Percentiles rank a stretch among this genome's conserved stretches.
Conservation (phyloP, 2,329 filamentous ascomycete genomes). For the Gremmenia infestans region DNA sequence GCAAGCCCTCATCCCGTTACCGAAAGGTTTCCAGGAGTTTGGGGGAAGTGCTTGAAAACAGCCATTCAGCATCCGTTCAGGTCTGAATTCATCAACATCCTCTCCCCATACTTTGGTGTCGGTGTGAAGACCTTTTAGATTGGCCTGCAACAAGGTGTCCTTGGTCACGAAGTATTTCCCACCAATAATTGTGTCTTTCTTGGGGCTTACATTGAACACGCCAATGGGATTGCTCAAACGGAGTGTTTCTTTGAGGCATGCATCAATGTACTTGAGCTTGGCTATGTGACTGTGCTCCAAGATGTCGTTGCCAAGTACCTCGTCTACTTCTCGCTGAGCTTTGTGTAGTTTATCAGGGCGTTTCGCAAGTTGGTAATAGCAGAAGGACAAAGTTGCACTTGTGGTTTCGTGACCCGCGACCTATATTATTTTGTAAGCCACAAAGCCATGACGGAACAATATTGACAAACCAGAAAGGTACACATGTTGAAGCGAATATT, state of each 20-base stretch:
- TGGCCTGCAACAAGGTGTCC: slow-evolving; percentile 43
- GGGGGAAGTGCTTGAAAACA: slow-evolving; percentile 59
- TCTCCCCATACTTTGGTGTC: slow-evolving; percentile 62
- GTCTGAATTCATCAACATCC: slow-evolving; percentile 59
- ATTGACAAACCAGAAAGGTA: slow-evolving; percentile 49
- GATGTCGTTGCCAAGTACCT: slow-evolving; percentile 39
- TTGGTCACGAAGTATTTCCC: slow-evolving; percentile 29
- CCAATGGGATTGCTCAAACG: slow-evolving; percentile 38
- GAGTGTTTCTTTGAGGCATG: slow-evolving; percentile 60
- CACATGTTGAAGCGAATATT: slow-evolving; percentile 64
- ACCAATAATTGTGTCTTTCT: background rate
- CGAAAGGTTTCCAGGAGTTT: slow-evolving; percentile 68
- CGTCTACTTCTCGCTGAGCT: slow-evolving; percentile 48
- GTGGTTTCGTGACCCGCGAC: slow-evolving; percentile 68
- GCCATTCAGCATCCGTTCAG: slow-evolving; percentile 67
- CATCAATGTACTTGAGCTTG: slow-evolving; percentile 58
- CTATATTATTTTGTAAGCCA: background rate
- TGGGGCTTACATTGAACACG: slow-evolving; percentile 42
- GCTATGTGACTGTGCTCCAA: slow-evolving; percentile 42
- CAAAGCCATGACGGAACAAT: background rate
- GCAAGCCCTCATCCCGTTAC: slow-evolving; percentile 64
- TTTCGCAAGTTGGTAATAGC: slow-evolving; percentile 45
- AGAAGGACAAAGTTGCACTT: slow-evolving; percentile 43
- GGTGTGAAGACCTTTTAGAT: slow-evolving; percentile 51
- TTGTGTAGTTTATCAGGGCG: slow-evolving; percentile 40